Percentiles rank a stretch among this genome's conserved stretches.
Conservation (phyloP, 495 filamentous ascomycete genomes). For the Podospora appendiculata region DNA sequence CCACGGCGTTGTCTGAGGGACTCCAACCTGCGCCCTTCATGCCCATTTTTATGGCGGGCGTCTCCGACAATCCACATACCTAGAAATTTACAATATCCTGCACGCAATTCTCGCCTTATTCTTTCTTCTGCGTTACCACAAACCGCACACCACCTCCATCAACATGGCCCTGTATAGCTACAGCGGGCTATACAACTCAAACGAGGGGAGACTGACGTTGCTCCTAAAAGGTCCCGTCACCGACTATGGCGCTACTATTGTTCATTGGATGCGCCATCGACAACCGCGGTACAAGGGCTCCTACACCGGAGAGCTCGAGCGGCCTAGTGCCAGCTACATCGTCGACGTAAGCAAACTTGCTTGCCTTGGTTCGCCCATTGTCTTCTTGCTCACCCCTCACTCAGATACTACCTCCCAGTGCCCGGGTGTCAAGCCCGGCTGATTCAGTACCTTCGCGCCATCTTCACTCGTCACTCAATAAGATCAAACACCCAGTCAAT, state of each 20-base stretch:
- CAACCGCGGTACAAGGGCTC: conserved; percentile 65
- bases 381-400: conserved; percentile 10
- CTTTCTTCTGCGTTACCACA: neutral
- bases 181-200: neutral
- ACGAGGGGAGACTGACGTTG: conserved; percentile 14
- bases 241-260: conserved; percentile 88
- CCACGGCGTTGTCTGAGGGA: too few species aligned
- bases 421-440: conserved; percentile 59
- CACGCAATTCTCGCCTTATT: neutral
- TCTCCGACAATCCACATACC: too few species aligned
- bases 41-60: too few species aligned
- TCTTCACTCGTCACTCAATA: conserved; percentile 91
- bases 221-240: conserved; percentile 65
- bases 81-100: too few species aligned
- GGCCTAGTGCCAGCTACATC: conserved; percentile 80
- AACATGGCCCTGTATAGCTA: neutral
- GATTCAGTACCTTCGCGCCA: conserved; percentile 84
- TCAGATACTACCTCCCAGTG: conserved; percentile 83
- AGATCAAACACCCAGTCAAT: conserved; percentile 94
- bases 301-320: conserved; percentile 62
- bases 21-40: too few species aligned
- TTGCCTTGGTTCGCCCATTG: neutral
- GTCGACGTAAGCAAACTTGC: conserved; percentile 61
- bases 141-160: neutral
- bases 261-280: conserved; percentile 87